Percentiles rank a stretch among this genome's conserved stretches.
Conservation (phyloP, 192 early-diverging fungal species). For the Mortierella hygrophila region DNA sequence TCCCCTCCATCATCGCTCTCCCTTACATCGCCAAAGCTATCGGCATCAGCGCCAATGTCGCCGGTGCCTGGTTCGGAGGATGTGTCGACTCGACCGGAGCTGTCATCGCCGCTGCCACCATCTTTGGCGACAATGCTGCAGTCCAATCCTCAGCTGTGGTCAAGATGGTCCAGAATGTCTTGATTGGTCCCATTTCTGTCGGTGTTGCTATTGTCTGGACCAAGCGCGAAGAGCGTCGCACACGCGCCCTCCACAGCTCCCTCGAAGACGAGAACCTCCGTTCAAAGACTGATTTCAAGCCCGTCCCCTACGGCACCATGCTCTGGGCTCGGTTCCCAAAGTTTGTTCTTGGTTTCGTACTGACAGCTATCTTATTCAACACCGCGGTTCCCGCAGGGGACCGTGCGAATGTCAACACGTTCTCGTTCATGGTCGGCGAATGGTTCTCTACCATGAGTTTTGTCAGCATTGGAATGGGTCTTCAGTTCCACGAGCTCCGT, state of each 20-base stretch:
- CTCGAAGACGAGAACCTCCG: slow-evolving; percentile 32
- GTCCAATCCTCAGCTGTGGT: slow-evolving; percentile 65
- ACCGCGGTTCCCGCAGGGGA: slow-evolving; percentile 53
- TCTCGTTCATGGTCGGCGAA: slow-evolving; percentile 65
- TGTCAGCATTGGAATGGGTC: slow-evolving; percentile 64
- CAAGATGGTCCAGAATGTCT: slow-evolving; percentile 68
- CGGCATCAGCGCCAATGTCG: slow-evolving; percentile 51
- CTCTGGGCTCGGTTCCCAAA: slow-evolving; percentile 66
- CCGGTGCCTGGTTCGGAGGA: slow-evolving; percentile 69
- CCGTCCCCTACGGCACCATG: slow-evolving; percentile 35
- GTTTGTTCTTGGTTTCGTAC: slow-evolving; percentile 64
- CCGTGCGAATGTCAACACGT: slow-evolving; percentile 54
- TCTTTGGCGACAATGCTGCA: slow-evolving; percentile 59
- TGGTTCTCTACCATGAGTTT: slow-evolving; percentile 68
- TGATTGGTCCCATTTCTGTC: slow-evolving; percentile 67
- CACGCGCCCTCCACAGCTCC: slow-evolving; percentile 21
- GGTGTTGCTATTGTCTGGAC: slow-evolving; percentile 63
- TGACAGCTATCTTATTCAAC: slow-evolving; percentile 63
- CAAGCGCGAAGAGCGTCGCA: slow-evolving; percentile 52
- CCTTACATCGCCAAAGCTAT: slow-evolving; percentile 65
- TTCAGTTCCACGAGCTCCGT: slow-evolving; percentile 64
- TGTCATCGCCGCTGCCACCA: slow-evolving; percentile 65
- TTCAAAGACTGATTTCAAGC: slow-evolving; percentile 36
- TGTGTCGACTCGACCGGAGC: slow-evolving; percentile 70
- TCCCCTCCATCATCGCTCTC: slow-evolving; percentile 65